These are phyloP conservation scores for Alternaria triticina DNA, from an alignment of 2,329 filamentous ascomycete genomes.

Conservation along the genomic window DNA sequence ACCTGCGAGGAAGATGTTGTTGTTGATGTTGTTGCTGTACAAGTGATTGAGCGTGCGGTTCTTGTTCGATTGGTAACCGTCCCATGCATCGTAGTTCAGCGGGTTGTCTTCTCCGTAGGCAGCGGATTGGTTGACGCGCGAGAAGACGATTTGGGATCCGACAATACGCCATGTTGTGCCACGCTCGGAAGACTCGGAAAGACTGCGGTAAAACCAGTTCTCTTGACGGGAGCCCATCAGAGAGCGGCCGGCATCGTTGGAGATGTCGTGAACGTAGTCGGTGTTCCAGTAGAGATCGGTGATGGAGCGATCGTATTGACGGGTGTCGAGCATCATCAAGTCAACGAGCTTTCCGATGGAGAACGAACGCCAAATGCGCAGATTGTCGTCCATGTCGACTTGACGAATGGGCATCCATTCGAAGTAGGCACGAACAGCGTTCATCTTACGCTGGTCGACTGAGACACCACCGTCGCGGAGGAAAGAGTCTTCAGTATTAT, in stretches of 20 bases:
- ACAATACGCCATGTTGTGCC: constrained; percentile 74
- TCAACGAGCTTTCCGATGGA: constrained; percentile 51
- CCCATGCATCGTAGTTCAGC: constrained; percentile 65
- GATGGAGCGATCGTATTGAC: constrained; percentile 53
- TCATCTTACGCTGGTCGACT: constrained; percentile 56
- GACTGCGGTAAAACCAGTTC: constrained; percentile 64
- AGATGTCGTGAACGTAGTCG: constrained; percentile 67
- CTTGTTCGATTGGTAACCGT: constrained; percentile 72
- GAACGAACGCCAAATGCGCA: constrained; percentile 53
- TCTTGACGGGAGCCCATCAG: constrained; percentile 77
- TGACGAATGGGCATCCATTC: constrained; percentile 55
- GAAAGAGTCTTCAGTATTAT: constrained; percentile 54
- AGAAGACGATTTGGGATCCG: constrained; percentile 74
- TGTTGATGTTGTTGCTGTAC: constrained; percentile 71
- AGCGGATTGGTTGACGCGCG: constrained; percentile 59
- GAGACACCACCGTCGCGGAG: constrained; percentile 47
- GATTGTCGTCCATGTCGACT: constrained; percentile 53
- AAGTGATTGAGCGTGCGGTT: constrained; percentile 73
- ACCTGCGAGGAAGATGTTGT: constrained; percentile 76
- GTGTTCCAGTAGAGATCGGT: constrained; percentile 62
- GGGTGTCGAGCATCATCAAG: constrained; percentile 53
- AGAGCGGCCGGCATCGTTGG: constrained; percentile 69
- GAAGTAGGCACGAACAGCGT: constrained; percentile 54
- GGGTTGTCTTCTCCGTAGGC: constrained; percentile 53
- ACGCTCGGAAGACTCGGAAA: constrained; percentile 65